These are phyloP conservation scores for Aquilaria yunnanensis DNA, from an alignment of 345 rosid genomes.

Conservation along the genomic window DNA sequence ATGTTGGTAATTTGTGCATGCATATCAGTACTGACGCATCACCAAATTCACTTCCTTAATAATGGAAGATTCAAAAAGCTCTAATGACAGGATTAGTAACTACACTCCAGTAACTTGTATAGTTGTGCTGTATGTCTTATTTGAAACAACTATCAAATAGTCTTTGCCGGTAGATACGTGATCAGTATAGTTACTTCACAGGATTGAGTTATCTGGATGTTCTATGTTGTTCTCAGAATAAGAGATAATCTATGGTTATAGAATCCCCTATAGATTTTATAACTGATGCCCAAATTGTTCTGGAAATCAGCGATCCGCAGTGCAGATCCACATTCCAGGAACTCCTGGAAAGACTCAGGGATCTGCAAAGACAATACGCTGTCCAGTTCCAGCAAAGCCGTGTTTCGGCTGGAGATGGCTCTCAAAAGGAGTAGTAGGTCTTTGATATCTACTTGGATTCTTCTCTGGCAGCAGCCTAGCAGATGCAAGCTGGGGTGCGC, in stretches of 20 bases:
- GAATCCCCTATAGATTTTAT: neutral
- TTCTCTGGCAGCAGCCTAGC: constrained; percentile 1
- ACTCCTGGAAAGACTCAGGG: constrained; percentile 71
- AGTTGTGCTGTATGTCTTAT: too few species aligned
- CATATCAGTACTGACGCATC: too few species aligned
- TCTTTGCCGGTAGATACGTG: too few species aligned
- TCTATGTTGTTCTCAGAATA: too few species aligned
- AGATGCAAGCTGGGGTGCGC: constrained; percentile 1
- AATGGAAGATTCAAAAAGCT: too few species aligned
- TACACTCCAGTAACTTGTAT: too few species aligned
- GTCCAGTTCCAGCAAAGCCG: constrained; percentile 72
- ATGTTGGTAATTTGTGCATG: too few species aligned
- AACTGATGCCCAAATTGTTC: neutral
- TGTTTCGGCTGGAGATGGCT: constrained; percentile 31
- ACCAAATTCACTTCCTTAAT: too few species aligned
- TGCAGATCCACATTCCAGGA: constrained; percentile 84
- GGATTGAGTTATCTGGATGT: constrained; percentile 1
- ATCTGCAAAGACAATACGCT: constrained; percentile 60
- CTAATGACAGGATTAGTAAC: too few species aligned
- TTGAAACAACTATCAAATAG: too few species aligned
- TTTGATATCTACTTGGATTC: neutral
- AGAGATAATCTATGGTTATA: neutral
- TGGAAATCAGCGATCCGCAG: constrained; percentile 56
- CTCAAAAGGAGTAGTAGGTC: constrained; percentile 37
- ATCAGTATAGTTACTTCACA: too few species aligned